Base-by-base conservation (phyloP, 257 asterid species). In the Cordia subcordata region DNA sequence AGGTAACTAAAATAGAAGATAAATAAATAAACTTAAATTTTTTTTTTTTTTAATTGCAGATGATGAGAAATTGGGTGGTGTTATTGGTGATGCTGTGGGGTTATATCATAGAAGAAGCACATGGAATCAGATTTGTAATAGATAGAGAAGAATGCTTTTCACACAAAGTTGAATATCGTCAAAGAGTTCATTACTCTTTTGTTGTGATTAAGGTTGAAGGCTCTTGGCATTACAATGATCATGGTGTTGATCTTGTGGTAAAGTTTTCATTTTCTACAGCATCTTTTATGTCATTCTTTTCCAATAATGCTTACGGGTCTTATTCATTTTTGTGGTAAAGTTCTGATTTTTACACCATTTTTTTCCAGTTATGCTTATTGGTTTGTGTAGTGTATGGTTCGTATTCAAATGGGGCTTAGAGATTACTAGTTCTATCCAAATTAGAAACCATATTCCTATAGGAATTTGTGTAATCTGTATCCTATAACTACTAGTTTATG, bases 161-260 rank as follows among this genome's bases (percentile, higher is more conserved):
- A 15, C 98, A 85, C 72, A 87, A 84, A 68, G 95, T 91, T 70
- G 86, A 82, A 46, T 80, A 83, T 62, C 95, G 98, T 13, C 76
- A 87, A 38, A 81, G 86, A 0, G 90, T 91, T 58, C 96, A 83
- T 79, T 73, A 81, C 62, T 87, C 98, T 0, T 91, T 91, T 62
- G 98, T 91, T 65, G 98, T 91, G 61, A 87, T 91, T 50, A 91
- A 91, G 71, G 72, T 95, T 11, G 98, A 85, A 55, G 77, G 84
- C 15, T 68, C 91, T 27, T 90, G 98, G 98, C 87, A 81, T 72
- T 79, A 78, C 74, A 81, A 58, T 55, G 86, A 82, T 33, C 94
- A 83, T 13, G 98, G 96, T 35, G 95, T 87, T 40, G 96, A 91
- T 81, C 96, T 91, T 77, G 92, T 85, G 96, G 98, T 42, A 42